Conservation (phyloP, 2,329 filamentous ascomycete genomes). For the Raffaelea ambrosiae region DNA sequence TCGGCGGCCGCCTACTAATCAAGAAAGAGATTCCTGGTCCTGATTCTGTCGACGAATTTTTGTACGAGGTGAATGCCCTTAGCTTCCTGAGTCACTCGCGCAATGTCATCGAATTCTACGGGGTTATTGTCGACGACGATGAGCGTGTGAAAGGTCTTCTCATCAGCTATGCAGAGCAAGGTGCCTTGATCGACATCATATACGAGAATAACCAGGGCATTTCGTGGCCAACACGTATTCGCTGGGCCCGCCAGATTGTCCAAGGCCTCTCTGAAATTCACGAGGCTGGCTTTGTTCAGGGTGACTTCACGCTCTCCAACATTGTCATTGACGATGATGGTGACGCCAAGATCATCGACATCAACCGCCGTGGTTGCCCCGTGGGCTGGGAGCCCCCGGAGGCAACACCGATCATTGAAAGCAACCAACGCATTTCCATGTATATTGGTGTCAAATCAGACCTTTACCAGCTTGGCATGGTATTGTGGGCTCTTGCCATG, state of each 20-base stretch:
- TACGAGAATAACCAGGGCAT: constrained; percentile 63
- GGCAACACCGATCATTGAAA: constrained; percentile 74
- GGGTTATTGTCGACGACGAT: constrained; percentile 76
- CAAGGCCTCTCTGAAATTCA: constrained; percentile 86
- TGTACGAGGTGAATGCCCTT: constrained; percentile 97
- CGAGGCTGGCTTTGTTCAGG: constrained; percentile 92
- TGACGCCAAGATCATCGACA: constrained; percentile 95
- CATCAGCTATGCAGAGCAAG: constrained; percentile 78
- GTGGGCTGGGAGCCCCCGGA: constrained; percentile 98
- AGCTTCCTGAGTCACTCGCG: constrained; percentile 62
- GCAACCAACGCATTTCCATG: constrained; percentile 85
- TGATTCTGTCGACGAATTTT: constrained; percentile 89
- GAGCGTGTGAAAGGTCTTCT: constrained; percentile 77
- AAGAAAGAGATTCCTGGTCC: constrained; percentile 98
- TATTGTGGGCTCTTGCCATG: constrained; percentile 83
- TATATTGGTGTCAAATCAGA: constrained; percentile 98
- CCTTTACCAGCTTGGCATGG: constrained; percentile 93
- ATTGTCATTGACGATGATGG: constrained; percentile 83
- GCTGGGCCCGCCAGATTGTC: constrained; percentile 88
- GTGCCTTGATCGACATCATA: constrained; percentile 82
- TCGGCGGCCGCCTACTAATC: constrained; percentile 63
- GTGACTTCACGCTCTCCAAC: constrained; percentile 94
- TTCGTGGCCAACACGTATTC: constrained; percentile 66
- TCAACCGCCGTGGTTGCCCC: constrained; percentile 93
- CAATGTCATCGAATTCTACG: constrained; percentile 79